Evolutionary conservation across 139 green algal species (phyloP).

Genomic region (Micractinium sp.): DNA sequence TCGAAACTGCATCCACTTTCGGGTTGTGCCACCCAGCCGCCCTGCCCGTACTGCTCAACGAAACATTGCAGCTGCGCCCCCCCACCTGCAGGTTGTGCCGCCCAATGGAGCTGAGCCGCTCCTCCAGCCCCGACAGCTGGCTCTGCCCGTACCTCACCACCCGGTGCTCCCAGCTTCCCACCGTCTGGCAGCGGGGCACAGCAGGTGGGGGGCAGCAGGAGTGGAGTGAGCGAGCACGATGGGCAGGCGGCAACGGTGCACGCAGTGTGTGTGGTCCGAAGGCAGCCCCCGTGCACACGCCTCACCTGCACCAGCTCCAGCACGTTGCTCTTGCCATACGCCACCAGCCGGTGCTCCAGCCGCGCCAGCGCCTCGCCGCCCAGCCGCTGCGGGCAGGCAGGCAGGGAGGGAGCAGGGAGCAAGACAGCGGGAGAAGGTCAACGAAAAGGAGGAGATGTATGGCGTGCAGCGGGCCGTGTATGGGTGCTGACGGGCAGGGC

Average conservation of each 20-base stretch:
- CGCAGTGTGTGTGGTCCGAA: background rate
- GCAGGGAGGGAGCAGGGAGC: constrained; percentile 48
- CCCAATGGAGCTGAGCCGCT: constrained; percentile 18
- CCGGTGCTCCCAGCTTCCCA: constrained; percentile 35
- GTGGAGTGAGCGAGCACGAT: background rate
- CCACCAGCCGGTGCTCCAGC: constrained; percentile 54
- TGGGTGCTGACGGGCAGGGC: no score
- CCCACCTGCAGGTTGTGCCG: constrained; percentile 40
- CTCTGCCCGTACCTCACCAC: constrained; percentile 10
- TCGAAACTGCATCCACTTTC: no score
- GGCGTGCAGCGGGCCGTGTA: no score
- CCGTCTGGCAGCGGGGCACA: background rate
- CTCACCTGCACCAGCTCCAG: constrained; percentile 46
- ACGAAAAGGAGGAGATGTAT: no score
- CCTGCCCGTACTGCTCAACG: no score
- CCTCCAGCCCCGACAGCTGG: constrained; percentile 32
- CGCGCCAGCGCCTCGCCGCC: constrained; percentile 8
- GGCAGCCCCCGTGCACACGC: background rate
- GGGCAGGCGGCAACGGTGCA: background rate
- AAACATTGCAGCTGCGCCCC: background rate
- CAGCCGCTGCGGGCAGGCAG: constrained; percentile 41
- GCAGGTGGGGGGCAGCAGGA: background rate
- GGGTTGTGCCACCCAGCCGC: no score
- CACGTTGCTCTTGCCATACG: constrained; percentile 57
- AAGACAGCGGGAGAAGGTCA: background rate